Evolutionary conservation across 2,329 filamentous ascomycete species (phyloP).

Genomic region (Curvularia sp.): DNA sequence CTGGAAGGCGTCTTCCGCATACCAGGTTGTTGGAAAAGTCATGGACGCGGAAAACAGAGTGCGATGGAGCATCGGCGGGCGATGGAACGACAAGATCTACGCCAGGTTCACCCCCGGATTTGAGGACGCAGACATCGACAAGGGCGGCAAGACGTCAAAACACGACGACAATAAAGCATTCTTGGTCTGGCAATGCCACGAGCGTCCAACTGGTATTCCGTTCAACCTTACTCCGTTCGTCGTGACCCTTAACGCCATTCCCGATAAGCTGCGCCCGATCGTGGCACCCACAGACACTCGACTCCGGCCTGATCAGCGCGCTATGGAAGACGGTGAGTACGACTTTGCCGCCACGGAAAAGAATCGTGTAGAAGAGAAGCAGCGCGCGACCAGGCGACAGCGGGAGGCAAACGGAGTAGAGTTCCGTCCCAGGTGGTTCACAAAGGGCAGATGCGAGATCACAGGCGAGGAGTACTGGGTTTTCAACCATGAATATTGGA

Average conservation of each 20-base stretch:
- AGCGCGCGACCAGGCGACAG: slow-evolving; percentile 75
- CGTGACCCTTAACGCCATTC: slow-evolving; percentile 89
- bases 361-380: slow-evolving; percentile 90
- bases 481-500: slow-evolving; percentile 90
- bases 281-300: slow-evolving; percentile 92
- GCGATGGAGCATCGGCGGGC: slow-evolving; percentile 86
- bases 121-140: slow-evolving; percentile 69
- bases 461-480: slow-evolving; percentile 92
- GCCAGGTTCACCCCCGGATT: slow-evolving; percentile 91
- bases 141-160: slow-evolving; percentile 53
- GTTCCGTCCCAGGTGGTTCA: slow-evolving; percentile 87
- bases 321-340: slow-evolving; percentile 99
- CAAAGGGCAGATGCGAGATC: slow-evolving; percentile 71
- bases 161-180: slow-evolving; percentile 77
- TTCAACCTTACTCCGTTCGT: slow-evolving; percentile 98
- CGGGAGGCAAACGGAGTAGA: slow-evolving; percentile 81
- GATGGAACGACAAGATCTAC: slow-evolving; percentile 98
- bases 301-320: slow-evolving; percentile 90
- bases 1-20: slow-evolving; percentile 93
- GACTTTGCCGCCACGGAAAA: slow-evolving; percentile 93
- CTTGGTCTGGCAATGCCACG: slow-evolving; percentile 89
- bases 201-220: slow-evolving; percentile 80
- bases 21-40: slow-evolving; percentile 86
- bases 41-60: slow-evolving; percentile 80
- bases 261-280: slow-evolving; percentile 77